Evolutionary conservation across 768 basidiomycete genomes (phyloP).

Genomic region (Nidula microcarpa): DNA sequence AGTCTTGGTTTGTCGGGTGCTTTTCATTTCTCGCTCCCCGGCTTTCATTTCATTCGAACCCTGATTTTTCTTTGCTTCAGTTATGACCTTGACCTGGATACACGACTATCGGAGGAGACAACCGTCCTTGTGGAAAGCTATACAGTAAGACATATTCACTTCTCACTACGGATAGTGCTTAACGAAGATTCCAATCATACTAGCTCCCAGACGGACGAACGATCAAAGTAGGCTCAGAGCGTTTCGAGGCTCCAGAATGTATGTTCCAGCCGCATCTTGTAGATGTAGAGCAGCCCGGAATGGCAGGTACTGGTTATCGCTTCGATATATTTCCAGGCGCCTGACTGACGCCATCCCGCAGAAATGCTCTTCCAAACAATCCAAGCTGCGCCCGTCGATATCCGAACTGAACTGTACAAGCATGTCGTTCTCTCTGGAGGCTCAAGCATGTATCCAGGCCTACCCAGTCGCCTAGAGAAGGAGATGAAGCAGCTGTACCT

Average conservation of each 20-base stretch:
- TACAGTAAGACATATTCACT: conserved; percentile 53
- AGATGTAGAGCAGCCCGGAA: conserved; percentile 94
- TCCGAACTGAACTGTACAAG: conserved; percentile 90
- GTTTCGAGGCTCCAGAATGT: conserved; percentile 98
- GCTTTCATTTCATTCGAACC: no score
- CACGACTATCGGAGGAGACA: conserved; percentile 90
- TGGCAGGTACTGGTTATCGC: conserved; percentile 61
- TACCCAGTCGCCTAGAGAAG: conserved; percentile 95
- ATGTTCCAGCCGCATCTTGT: conserved; percentile 99
- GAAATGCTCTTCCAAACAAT: conserved; percentile 98
- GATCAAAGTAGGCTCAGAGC: conserved; percentile 97
- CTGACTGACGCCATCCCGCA: conserved; percentile 14
- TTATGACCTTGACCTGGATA: conserved; percentile 96
- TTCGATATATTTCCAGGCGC: no score
- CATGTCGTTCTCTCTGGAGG: conserved; percentile 98
- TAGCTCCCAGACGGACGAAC: conserved; percentile 93
- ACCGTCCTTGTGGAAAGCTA: conserved; percentile 96
- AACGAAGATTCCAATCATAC: not conserved
- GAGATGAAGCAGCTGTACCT: conserved; percentile 99
- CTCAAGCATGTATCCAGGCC: conserved; percentile 97
- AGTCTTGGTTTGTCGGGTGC: no score
- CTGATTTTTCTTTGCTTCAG: conserved; percentile 30
- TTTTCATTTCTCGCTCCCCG: no score
- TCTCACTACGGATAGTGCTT: conserved; percentile 1
- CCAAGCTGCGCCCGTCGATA: conserved; percentile 86